These are phyloP conservation scores for Candolleomyces aberdarensis DNA, from an alignment of 768 basidiomycete species.

Conservation along the genomic window DNA sequence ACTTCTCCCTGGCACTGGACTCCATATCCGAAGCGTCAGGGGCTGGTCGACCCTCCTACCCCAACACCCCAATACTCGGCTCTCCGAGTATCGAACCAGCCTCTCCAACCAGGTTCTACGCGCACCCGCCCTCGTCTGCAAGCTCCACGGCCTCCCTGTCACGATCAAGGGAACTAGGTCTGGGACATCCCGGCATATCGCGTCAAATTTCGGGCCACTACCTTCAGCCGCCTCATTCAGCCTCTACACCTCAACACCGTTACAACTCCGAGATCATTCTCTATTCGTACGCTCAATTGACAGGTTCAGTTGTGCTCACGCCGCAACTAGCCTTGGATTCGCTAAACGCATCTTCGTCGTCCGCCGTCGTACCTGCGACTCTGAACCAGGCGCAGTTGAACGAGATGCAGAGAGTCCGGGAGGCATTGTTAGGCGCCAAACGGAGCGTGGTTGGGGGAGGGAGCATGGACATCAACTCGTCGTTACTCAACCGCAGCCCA, in stretches of 20 bases:
- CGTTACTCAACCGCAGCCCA: background rate
- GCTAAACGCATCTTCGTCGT: too few relatives aligned
- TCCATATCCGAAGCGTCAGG: constrained; percentile 28
- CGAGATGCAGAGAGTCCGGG: constrained; percentile 44
- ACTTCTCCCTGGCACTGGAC: constrained; percentile 36
- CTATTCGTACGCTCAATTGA: constrained; percentile 82
- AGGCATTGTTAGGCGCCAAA: constrained; percentile 33
- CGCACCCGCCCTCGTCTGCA: constrained; percentile 4
- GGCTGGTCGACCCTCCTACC: constrained; percentile 23
- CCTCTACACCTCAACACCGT: constrained; percentile 40
- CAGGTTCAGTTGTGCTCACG: constrained; percentile 61
- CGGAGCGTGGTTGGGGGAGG: constrained; percentile 63
- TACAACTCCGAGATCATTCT: constrained; percentile 67
- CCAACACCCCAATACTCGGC: constrained; percentile 22
- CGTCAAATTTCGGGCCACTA: constrained; percentile 13
- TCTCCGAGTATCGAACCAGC: constrained; percentile 28
- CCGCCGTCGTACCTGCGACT: constrained; percentile 7
- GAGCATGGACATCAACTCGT: constrained; percentile 65
- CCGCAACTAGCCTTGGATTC: constrained; percentile 22
- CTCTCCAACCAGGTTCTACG: constrained; percentile 22
- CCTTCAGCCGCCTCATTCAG: constrained; percentile 29
- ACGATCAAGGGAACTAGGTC: constrained; percentile 33
- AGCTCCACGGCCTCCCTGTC: constrained; percentile 10
- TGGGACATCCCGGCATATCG: constrained; percentile 41
- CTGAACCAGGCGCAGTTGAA: constrained; percentile 43